These are phyloP conservation scores for Priceomyces melissophilus DNA, from an alignment of 805 yeast genomes.

Conservation along the genomic window DNA sequence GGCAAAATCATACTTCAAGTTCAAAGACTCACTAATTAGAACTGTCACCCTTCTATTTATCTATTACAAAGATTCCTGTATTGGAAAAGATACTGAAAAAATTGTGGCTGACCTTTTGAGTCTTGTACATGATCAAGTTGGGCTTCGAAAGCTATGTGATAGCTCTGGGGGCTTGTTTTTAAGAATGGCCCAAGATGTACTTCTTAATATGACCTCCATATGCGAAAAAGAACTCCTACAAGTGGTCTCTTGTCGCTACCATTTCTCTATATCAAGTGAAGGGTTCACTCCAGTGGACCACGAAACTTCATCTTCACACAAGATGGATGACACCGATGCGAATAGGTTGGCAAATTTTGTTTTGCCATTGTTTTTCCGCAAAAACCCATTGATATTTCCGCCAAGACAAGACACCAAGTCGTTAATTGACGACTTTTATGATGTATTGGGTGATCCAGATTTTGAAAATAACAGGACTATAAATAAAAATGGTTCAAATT, in stretches of 20 bases:
- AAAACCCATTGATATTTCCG: conserved; percentile 55
- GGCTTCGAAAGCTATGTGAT: conserved; percentile 66
- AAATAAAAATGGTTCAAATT: conserved; percentile 40
- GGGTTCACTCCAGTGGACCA: conserved; percentile 68
- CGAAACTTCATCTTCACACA: conserved; percentile 28
- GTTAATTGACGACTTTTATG: conserved; percentile 67
- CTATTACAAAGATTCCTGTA: conserved; percentile 25
- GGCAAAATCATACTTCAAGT: conserved; percentile 35
- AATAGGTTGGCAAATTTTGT: conserved; percentile 45
- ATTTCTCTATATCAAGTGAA: conserved; percentile 58
- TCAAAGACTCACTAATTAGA: conserved; percentile 45
- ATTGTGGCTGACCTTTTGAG: conserved; percentile 47
- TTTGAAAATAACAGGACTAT: conserved; percentile 39
- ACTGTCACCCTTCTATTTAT: conserved; percentile 34
- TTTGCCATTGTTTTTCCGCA: conserved; percentile 51
- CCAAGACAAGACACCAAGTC: conserved; percentile 71
- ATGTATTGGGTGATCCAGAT: conserved; percentile 67
- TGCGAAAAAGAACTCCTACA: conserved; percentile 70
- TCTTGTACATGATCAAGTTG: conserved; percentile 70
- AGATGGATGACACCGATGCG: conserved; percentile 27
- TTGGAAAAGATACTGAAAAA: conserved; percentile 8
- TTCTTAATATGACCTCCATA: conserved; percentile 44
- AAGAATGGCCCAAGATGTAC: conserved; percentile 51
- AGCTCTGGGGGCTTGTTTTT: conserved; percentile 60
- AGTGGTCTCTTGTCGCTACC: conserved; percentile 74